These are phyloP conservation scores for Globisporangium ultimum DNA, from an alignment of 352 stramenopile species.

Conservation along the genomic window DNA sequence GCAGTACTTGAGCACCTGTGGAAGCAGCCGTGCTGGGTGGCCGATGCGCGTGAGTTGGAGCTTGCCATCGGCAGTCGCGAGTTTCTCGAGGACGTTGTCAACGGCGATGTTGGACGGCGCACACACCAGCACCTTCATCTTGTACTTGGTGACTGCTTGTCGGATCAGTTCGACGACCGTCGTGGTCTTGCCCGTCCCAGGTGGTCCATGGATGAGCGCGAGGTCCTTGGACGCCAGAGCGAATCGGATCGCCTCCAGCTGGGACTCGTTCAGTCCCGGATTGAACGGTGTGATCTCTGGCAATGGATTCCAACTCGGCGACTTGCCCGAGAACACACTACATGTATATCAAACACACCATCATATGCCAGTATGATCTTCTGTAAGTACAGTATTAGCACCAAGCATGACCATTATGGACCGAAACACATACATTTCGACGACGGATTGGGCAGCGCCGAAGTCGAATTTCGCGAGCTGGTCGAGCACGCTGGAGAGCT, in stretches of 20 bases:
- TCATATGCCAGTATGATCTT: neutral
- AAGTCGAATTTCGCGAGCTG: conserved; percentile 63
- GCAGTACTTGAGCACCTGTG: conserved; percentile 89
- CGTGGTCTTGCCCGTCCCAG: conserved; percentile 96
- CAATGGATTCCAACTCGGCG: conserved; percentile 48
- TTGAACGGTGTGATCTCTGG: conserved; percentile 49
- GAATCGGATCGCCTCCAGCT: conserved; percentile 73
- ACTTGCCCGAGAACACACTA: conserved; percentile 49
- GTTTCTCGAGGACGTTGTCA: conserved; percentile 96
- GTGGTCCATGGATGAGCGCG: conserved; percentile 90
- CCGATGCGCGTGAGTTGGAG: conserved; percentile 80
- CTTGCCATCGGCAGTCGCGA: conserved; percentile 53
- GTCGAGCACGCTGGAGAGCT: conserved; percentile 62
- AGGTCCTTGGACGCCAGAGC: conserved; percentile 85
- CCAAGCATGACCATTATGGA: neutral
- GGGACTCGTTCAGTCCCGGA: conserved; percentile 62
- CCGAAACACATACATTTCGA: conserved; percentile 42
- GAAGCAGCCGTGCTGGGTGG: conserved; percentile 93
- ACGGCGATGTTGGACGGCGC: conserved; percentile 98
- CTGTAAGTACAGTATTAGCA: neutral
- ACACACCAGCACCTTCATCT: conserved; percentile 93
- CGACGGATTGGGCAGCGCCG: conserved; percentile 47
- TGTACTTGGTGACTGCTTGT: conserved; percentile 84
- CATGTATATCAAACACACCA: neutral
- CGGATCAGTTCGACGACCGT: conserved; percentile 96